A percentile compares a stretch with the other conserved stretches of the same genome.
Evolutionary conservation across 257 asterid species (phyloP).

Genomic region (Avicennia marina): DNA sequence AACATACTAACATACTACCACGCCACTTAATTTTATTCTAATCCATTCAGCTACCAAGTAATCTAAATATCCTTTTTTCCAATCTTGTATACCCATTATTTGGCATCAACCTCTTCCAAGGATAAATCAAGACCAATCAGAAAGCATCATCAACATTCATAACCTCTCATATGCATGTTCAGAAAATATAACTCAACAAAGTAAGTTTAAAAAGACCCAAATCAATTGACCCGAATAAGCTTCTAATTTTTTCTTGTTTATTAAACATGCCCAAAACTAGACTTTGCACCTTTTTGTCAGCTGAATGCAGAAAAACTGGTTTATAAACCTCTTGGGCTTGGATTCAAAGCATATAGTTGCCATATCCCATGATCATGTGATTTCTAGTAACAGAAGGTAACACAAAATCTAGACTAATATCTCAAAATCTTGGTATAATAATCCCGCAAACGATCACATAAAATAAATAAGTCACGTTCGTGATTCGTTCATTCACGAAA

Average conservation of each 20-base stretch:
- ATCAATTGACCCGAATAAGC: not conserved
- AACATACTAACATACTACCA: not conserved
- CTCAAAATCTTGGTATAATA: not conserved
- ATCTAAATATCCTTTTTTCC: not conserved
- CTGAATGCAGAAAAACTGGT: slow-evolving; percentile 3
- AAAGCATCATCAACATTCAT: slow-evolving; percentile 7
- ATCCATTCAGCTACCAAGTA: not conserved
- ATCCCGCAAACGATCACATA: too few species aligned
- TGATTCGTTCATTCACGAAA: not conserved
- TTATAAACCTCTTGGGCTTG: not conserved
- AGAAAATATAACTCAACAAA: not conserved
- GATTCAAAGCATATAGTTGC: too few species aligned
- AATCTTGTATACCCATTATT: not conserved
- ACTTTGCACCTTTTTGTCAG: not conserved
- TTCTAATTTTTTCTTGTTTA: slow-evolving; percentile 5
- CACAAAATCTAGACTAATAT: not conserved
- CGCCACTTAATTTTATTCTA: not conserved
- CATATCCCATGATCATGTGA: too few species aligned
- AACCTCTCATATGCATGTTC: not conserved
- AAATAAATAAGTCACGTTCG: not conserved
- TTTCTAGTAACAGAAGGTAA: not conserved
- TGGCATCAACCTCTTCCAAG: not conserved
- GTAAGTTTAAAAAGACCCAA: not conserved
- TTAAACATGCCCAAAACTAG: too few species aligned
- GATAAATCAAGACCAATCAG: not conserved